phyloP scores from a whole-genome alignment of 805 yeast species.

The Priceomyces fermenticarens region DNA sequence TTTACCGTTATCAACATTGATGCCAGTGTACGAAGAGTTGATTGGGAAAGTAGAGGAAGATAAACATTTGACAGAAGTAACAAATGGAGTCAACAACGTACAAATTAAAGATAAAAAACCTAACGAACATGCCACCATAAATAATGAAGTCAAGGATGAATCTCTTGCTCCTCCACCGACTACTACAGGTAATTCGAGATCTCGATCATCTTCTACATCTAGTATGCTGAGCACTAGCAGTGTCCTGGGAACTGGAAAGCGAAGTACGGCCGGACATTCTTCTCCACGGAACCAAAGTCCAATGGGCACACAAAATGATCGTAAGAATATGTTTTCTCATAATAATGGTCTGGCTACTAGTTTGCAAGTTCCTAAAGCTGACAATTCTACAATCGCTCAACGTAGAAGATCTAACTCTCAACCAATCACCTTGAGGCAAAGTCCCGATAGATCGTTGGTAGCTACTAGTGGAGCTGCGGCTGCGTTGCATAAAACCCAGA shows the following conservation, averaged over 20 bases:
- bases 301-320: too few species aligned
- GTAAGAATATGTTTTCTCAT: background rate
- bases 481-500: conserved; percentile 19
- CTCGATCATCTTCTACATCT: conserved; percentile 1
- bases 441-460: conserved; percentile 1
- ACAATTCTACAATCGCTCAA: conserved; percentile 3
- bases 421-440: conserved; percentile 14
- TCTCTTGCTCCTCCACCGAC: too few species aligned
- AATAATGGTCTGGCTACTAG: conserved; percentile 1
- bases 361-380: conserved; percentile 1
- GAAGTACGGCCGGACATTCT: too few species aligned
- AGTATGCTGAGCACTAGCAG: conserved; percentile 1
- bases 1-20: conserved; percentile 23
- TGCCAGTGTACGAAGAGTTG: conserved; percentile 4
- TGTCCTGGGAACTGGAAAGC: too few species aligned
- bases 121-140: too few species aligned
- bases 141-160: too few species aligned
- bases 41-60: too few species aligned
- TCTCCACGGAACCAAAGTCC: too few species aligned
- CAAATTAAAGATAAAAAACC: too few species aligned
- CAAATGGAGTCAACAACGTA: too few species aligned
- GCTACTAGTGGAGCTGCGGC: conserved; percentile 37
- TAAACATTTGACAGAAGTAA: too few species aligned
- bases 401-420: conserved; percentile 39
- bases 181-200: background rate